Evolutionary conservation across 1,284 basidiomycete genomes (phyloP), one percentile per base, ranked within the genome.

Genomic region (Ceratobasidium theobromae): DNA sequence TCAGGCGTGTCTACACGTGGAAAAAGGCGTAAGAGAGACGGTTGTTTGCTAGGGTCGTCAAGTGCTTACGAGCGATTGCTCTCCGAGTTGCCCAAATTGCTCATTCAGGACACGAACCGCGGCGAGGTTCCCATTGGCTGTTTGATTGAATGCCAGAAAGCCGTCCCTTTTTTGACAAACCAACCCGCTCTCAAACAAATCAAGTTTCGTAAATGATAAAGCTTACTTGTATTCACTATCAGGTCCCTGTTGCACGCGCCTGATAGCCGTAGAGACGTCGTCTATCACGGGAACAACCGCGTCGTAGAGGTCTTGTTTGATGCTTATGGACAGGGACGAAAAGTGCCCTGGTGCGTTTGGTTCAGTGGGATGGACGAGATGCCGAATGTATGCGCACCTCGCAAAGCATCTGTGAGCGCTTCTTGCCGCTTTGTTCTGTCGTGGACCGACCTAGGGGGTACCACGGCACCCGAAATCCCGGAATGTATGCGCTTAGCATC

Each of bases 381-480:
- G 25, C 12, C 45, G 57, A 45, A 27, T 60, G 57, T 60, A 60
- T 60, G 57, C 57, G 57, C 25, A 60, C 57, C 57, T n/a, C 45
- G 43, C 6, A 60, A n/a, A 16, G 45, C 6, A 23, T 60, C 57
- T 11, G 45, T 49, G 32, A 60, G 57, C 14, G 45, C 57, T 60
- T 60, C 57, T 33, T 60, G 57, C 4, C 57, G 57, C 30, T 60
- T 60, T 12, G 43, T 25, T 38, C 49, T 60, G 32, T 60, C 45
- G 30, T 60, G 57, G 30, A 46, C 18, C 5, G 45, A 48, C 32
- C 57, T 60, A n/a, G n/a, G n/a, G n/a, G n/a, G n/a, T n/a, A n/a
- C n/a, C n/a, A n/a, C n/a, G 23, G 45, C 9, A 52, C 16, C n/a
- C 2, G 18, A 18, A 16, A 6, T 38, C 43, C 41, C 53, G 45